Evolutionary conservation across 2,329 filamentous ascomycete species (phyloP), one percentile per base, ranked within the genome.

Genomic region (Colletotrichum lentis): DNA sequence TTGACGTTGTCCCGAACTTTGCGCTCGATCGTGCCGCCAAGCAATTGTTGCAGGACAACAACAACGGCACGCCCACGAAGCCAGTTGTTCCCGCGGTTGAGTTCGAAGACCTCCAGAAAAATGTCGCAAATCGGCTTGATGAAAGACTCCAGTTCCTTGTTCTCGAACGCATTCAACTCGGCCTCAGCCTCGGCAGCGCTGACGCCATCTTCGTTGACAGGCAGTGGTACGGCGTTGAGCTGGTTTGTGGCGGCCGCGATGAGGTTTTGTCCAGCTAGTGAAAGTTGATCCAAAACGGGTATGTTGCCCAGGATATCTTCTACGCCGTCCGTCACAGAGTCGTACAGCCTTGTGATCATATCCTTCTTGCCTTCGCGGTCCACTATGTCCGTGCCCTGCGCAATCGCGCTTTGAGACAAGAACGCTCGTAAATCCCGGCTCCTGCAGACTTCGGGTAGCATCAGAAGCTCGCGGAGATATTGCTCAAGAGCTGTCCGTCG

Each of bases 121-220:
- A 99, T 90, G 78, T 99, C 96, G 79, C 94, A 97, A 70, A 99
- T 97, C 4, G 96, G 96, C 77, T 97, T 99, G 74, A 99, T 96
- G 75, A 99, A 98, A 1, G 96, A 96, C 76, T 97, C 94, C 2
- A 94, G 84, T 73, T 97, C 93, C 74, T 90, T 90, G 76, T 92
- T 90, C 79, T 98, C 95, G 74, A 97, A 98, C 0, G 95, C 95
- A 66, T 94, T 92, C 56, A 99, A 83, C 78, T 98, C 96, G 0
- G 95, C 95, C 79, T 98, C 94, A 0, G 94, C 96, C 80, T 98
- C 96, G 2, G 89, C 87, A 2, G 87, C 83, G 8, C 80, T 80
- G 64, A 82, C 73, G 6, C 77, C 78, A 55, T 86, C 86, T 69
- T 87, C 86, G 67, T 79, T 82, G 12, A 80, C 80, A 39, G 80